Percentiles rank a stretch among this genome's conserved stretches.
Evolutionary conservation across 2,329 filamentous ascomycete genomes (phyloP).

Genomic region (Aureobasidium sp.): DNA sequence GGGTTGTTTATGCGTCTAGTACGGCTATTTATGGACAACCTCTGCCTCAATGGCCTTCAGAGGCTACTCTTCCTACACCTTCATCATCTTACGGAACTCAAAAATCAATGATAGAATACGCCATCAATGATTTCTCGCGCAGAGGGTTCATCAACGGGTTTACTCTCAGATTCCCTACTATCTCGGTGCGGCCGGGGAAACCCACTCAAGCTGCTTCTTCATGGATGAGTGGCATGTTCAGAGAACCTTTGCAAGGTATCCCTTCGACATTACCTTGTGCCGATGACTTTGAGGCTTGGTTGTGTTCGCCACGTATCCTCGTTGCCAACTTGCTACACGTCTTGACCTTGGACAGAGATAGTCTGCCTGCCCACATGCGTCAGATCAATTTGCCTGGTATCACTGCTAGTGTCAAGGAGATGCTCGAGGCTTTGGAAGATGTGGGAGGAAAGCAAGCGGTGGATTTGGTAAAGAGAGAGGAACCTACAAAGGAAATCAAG

Average conservation of each 20-base stretch:
- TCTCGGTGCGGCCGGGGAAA: constrained; percentile 45
- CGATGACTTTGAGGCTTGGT: constrained; percentile 49
- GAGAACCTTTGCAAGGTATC: constrained; percentile 45
- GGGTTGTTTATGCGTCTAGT: constrained; percentile 44
- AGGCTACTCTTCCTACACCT: constrained; percentile 42
- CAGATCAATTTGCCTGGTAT: constrained; percentile 50
- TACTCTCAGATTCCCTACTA: constrained; percentile 43
- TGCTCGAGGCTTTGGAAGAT: constrained; percentile 49
- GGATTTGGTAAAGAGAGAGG: constrained; percentile 44
- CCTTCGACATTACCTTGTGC: constrained; percentile 46
- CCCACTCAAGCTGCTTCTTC: constrained; percentile 46
- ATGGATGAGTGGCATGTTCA: constrained; percentile 47
- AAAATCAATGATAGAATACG: constrained; percentile 44
- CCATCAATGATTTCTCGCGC: constrained; percentile 47
- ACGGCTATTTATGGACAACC: constrained; percentile 45
- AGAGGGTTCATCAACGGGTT: constrained; percentile 43
- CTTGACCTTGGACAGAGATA: constrained; percentile 43
- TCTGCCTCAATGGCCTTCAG: constrained; percentile 34
- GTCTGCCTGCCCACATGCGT: constrained; percentile 42
- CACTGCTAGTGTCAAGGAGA: constrained; percentile 48
- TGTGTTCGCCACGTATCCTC: constrained; percentile 49
- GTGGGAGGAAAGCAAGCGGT: constrained; percentile 49
- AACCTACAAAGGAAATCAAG: constrained; percentile 44
- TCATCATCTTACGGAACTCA: constrained; percentile 44
- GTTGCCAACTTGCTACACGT: constrained; percentile 49